These are phyloP conservation scores for Spathaspora sp. DNA, from an alignment of 1,139 yeast species.

Conservation along the genomic window DNA sequence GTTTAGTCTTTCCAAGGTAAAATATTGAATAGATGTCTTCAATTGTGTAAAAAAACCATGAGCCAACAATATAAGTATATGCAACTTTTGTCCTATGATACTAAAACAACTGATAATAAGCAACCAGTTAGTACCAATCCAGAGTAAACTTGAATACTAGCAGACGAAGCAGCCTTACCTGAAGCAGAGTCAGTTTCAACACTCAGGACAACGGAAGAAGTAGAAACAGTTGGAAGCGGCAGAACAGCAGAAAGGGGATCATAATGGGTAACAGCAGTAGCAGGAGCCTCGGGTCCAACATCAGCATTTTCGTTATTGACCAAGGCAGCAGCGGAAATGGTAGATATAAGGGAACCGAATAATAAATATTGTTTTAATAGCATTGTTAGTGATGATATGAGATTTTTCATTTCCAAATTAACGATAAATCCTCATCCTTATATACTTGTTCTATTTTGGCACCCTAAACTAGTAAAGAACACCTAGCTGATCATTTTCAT, in stretches of 20 bases:
- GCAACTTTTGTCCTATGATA: no score
- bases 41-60: no score
- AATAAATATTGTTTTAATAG: not conserved
- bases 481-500: not conserved
- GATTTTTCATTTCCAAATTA: not conserved
- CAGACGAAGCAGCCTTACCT: not conserved
- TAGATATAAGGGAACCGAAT: not conserved
- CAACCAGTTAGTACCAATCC: not conserved
- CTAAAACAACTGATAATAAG: not conserved
- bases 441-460: not conserved
- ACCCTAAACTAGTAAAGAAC: not conserved
- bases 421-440: not conserved
- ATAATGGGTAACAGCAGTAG: not conserved
- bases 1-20: no score
- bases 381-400: not conserved
- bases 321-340: not conserved
- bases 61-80: no score
- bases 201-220: not conserved
- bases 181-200: not conserved
- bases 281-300: not conserved
- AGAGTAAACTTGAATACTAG: not conserved
- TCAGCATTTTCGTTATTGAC: not conserved
- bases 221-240: not conserved
- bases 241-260: not conserved
- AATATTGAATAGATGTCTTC: no score